Conservation (phyloP, 106 monocot species). For the Posidonia australis region DNA sequence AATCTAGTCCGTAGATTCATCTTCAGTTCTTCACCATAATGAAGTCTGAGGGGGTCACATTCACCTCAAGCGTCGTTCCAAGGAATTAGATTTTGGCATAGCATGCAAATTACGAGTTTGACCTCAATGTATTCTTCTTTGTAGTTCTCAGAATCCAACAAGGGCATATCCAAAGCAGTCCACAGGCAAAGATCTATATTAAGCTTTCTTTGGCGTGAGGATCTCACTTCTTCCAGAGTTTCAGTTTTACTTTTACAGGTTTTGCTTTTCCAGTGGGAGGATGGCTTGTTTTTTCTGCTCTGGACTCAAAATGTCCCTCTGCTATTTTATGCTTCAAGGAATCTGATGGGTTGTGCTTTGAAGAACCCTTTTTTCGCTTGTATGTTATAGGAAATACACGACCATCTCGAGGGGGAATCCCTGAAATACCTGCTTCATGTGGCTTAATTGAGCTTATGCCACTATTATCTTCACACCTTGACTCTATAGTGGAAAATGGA, state of each 20-base stretch:
- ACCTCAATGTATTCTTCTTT: background rate
- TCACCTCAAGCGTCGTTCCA: too few species aligned
- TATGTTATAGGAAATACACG: conserved; percentile 38
- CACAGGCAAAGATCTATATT: background rate
- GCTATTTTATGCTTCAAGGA: background rate
- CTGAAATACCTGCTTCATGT: background rate
- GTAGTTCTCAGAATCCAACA: conserved; percentile 1
- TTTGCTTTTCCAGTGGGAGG: conserved; percentile 1
- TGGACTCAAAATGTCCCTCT: background rate
- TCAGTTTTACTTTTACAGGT: conserved; percentile 5
- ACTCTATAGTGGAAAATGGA: background rate
- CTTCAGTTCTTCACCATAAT: too few species aligned
- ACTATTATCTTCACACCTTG: conserved; percentile 3
- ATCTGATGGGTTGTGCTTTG: conserved; percentile 16
- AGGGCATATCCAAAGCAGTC: background rate
- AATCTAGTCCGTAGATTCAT: too few species aligned
- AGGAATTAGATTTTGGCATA: too few species aligned
- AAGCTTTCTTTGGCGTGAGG: too few species aligned
- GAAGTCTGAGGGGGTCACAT: too few species aligned
- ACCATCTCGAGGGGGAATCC: conserved; percentile 5
- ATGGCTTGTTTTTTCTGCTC: background rate
- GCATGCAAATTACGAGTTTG: background rate
- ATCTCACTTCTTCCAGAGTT: background rate
- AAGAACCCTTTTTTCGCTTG: conserved; percentile 35
- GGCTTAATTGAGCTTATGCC: background rate